Base-by-base conservation (phyloP, 2,329 filamentous ascomycete genomes). In the Metarhizium guizhouense region DNA sequence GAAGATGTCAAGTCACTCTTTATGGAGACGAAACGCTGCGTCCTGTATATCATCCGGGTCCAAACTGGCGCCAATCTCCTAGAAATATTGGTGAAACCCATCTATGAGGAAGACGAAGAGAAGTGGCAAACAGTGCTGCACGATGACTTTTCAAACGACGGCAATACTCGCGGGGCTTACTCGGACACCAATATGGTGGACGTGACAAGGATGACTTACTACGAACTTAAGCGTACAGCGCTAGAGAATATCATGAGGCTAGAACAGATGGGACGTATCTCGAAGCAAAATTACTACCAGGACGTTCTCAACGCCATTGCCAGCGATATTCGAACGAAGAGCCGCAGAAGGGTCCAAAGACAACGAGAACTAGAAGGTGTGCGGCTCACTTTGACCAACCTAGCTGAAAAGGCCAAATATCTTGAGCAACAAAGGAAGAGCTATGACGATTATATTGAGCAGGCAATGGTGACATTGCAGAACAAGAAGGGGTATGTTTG, bases 381-480 rank as follows among this genome's bases (percentile, higher is more conserved):
- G 25, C 81, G 87, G 32, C 76, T 87, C 56, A 94, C 90, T 1
- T 77, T 94, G 16, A 72, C 78, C 47, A 89, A 91, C 61, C 74
- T 95, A 58, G 85, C 90, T 70, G 84, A 91, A 63, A 94, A 99
- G 74, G 92, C 93, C 42, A 83, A 85, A 61, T 99, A 95, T 72
- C 81, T 99, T 10, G 94, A 99, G 68, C 88, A 91, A 63, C 94
- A 99, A 73, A 83, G 95, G 58, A 96, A 96, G 78, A 94, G 87
- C 61, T 99, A 99, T 74, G 96, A 99, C 68, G 91, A 99, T 74
- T 99, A 99, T 73, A 96, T 99, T 67, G 95, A 99, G 74, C 92
- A 96, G 71, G 93, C 94, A 51, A 96, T 99, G 90, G 81, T 92
- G 58, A 99, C 95, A 4, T 78, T 99, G 57, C 94, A 97, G 71